Evolutionary conservation across 192 early-diverging fungal species (phyloP).

Genomic region (Umbelopsis vinacea): DNA sequence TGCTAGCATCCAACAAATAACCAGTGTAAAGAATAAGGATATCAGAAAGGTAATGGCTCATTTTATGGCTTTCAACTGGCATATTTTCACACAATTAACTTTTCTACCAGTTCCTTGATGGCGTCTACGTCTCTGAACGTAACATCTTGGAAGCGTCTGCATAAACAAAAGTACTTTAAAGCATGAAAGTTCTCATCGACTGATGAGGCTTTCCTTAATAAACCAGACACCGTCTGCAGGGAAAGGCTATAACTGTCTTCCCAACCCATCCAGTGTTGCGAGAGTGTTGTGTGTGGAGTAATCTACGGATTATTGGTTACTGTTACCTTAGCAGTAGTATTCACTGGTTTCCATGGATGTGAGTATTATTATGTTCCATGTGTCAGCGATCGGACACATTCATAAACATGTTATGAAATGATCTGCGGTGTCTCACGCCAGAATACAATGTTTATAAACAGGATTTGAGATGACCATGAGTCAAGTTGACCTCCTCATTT

Average conservation of each 20-base stretch:
- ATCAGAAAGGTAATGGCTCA: conserved; percentile 79
- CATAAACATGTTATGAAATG: not conserved
- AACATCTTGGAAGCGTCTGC: conserved; percentile 37
- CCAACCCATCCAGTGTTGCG: conserved; percentile 22
- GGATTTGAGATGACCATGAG: too few relatives aligned
- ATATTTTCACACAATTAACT: not conserved
- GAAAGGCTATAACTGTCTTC: conserved; percentile 24
- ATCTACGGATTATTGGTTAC: too few relatives aligned
- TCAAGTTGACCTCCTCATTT: too few relatives aligned
- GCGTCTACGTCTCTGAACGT: conserved; percentile 50
- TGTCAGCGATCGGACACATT: not conserved
- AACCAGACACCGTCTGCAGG: conserved; percentile 23
- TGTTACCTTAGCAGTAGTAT: too few relatives aligned
- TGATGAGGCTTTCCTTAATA: not conserved
- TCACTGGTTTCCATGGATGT: too few relatives aligned
- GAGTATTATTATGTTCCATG: too few relatives aligned
- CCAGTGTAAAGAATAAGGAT: conserved; percentile 94
- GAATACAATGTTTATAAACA: too few relatives aligned
- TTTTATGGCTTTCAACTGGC: not conserved
- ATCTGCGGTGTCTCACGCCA: too few relatives aligned
- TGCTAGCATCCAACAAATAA: conserved; percentile 91
- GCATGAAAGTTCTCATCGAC: not conserved
- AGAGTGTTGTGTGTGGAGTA: conserved; percentile 18
- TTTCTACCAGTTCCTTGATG: conserved; percentile 46
- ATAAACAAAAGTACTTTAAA: not conserved